Evolutionary conservation across 2,329 filamentous ascomycete species (phyloP), one percentile per base, ranked within the genome.

Genomic region (Golovinomyces cichoracearum): DNA sequence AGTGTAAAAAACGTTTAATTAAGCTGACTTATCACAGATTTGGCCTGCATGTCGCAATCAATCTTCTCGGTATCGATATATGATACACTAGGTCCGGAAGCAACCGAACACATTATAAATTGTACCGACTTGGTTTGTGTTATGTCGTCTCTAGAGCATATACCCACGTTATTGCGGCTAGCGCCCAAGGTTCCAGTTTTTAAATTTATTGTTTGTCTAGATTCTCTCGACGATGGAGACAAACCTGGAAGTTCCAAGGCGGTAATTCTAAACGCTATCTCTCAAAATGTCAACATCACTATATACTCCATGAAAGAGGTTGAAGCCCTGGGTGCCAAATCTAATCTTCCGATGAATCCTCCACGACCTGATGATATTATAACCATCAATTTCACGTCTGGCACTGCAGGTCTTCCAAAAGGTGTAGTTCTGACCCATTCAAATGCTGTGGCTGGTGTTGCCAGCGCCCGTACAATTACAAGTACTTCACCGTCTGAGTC

Each of bases 21-120:
- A 33, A 7, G n/a, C 37, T 48, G 27, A 48, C 26, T 15, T 31
- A 25, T 48, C 33, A n/a, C 21, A 83, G 88, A 95, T 68, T 67
- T 95, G 59, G 90, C 76, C 35, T 78, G 82, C 61, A 76, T 83
- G 66, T 90, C 85, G 12, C 90, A 95, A 63, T 75, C 80, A 6
- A 74, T 95, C 26, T 95, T 72, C 65, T 83, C 80, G 21, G 85
- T 98, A 49, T 93, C 88, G 4, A 78, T 98, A 47, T 98, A 98
- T 68, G 90, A 95, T 64, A 94, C 88, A 12, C 74, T 98, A 4
- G 88, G 88, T 9, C 80, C 88, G 12, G 83, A 93, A 55, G 76
- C 86, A 2, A 86, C 83, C 50, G 85, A 95, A 65, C 95, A 83
- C 66, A 94, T 98, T 63, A 80, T 95, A 66, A 92, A 92, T 64